phyloP scores from a whole-genome alignment of 176 grass and related monocot genomes.

The Dactylis glomerata region DNA sequence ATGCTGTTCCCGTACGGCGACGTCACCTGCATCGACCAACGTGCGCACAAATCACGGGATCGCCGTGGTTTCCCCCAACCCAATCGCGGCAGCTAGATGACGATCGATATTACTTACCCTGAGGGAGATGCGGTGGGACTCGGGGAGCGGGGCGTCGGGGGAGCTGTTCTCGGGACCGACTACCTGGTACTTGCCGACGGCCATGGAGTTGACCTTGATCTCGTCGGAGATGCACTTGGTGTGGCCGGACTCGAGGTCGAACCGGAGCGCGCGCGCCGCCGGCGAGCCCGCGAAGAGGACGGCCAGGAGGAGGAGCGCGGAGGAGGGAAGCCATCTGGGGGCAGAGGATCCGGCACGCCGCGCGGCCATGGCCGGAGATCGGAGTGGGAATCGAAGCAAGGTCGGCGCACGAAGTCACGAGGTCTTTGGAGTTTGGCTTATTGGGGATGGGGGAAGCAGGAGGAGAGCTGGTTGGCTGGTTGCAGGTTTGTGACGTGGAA shows the following conservation, averaged over 20 bases:
- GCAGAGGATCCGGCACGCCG: slow-evolving; percentile 24
- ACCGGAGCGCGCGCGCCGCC: slow-evolving; percentile 46
- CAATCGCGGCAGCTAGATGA: background rate
- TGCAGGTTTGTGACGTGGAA: slow-evolving; percentile 16
- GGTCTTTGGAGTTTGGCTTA: background rate
- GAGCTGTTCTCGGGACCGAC: slow-evolving; percentile 45
- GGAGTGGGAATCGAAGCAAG: slow-evolving; percentile 15
- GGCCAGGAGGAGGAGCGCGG: slow-evolving; percentile 25
- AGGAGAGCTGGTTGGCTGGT: slow-evolving; percentile 8
- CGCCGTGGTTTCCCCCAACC: background rate
- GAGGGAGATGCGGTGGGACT: slow-evolving; percentile 85
- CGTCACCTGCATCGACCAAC: slow-evolving; percentile 50
- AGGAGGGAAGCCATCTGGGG: slow-evolving; percentile 12
- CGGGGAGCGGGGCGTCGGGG: slow-evolving; percentile 66
- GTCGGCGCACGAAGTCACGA: slow-evolving; percentile 27
- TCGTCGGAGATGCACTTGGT: slow-evolving; percentile 98
- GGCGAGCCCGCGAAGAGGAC: slow-evolving; percentile 14
- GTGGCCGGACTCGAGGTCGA: slow-evolving; percentile 85
- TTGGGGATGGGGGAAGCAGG: background rate
- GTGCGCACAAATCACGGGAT: background rate
- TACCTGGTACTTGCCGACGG: slow-evolving; percentile 84
- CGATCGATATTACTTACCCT: slow-evolving; percentile 41
- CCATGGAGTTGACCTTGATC: slow-evolving; percentile 84
- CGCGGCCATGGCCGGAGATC: slow-evolving; percentile 56
- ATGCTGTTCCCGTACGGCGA: slow-evolving; percentile 96